A percentile compares a stretch with the other conserved stretches of the same genome.
Conservation (phyloP, 352 stramenopile species). For the Chrysophaeum taylorii region DNA sequence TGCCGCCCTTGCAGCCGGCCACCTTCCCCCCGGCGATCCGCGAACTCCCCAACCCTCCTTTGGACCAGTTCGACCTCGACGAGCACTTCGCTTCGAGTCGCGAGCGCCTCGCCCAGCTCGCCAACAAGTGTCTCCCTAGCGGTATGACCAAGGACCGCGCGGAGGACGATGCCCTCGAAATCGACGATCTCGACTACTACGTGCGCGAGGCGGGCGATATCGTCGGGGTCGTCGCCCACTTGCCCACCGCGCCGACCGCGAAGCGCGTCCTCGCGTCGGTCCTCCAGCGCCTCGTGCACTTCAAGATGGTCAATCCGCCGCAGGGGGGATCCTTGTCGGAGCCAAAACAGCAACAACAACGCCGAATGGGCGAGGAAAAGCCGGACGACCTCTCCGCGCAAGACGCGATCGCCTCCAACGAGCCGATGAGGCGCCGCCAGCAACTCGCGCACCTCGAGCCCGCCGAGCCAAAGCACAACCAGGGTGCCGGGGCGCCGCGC, state of each 20-base stretch:
- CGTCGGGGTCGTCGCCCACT: constrained; percentile 55
- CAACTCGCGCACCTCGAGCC: neutral
- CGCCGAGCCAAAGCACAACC: neutral
- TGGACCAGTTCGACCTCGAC: constrained; percentile 92
- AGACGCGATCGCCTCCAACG: neutral
- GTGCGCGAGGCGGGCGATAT: constrained; percentile 80
- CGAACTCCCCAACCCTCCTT: constrained; percentile 67
- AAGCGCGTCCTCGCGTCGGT: constrained; percentile 81
- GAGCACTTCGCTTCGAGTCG: constrained; percentile 84
- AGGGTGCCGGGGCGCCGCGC: too few species aligned
- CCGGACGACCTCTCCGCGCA: neutral
- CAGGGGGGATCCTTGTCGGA: neutral
- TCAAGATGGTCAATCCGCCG: constrained; percentile 56
- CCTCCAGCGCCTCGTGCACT: constrained; percentile 77
- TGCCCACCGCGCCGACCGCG: constrained; percentile 37
- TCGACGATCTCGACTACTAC: constrained; percentile 86
- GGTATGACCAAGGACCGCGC: neutral
- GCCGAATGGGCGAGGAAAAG: neutral
- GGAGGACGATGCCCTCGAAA: constrained; percentile 34
- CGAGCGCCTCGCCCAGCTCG: constrained; percentile 79
- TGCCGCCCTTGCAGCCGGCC: constrained; percentile 76
- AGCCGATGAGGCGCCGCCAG: neutral
- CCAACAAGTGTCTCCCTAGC: constrained; percentile 67
- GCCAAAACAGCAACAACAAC: neutral
- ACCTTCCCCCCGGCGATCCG: constrained; percentile 81